These are phyloP conservation scores for Nigrospora oryzae DNA, from an alignment of 2,329 filamentous ascomycete genomes.

Conservation along the genomic window DNA sequence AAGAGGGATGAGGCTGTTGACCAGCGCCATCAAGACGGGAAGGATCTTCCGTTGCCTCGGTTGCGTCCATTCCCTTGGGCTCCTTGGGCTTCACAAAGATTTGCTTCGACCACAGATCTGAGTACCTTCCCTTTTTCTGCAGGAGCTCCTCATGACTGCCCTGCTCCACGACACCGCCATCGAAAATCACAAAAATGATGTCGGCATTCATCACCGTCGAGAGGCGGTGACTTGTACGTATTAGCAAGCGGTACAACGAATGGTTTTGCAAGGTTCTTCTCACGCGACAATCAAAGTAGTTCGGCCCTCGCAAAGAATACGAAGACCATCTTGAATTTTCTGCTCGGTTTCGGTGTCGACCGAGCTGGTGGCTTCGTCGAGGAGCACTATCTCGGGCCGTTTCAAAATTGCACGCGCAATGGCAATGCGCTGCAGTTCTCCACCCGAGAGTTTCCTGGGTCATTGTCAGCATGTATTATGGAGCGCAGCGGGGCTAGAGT, in stretches of 20 bases:
- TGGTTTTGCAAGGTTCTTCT: constrained; percentile 24
- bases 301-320: constrained; percentile 47
- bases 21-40: constrained; percentile 26
- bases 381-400: constrained; percentile 64
- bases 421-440: constrained; percentile 58
- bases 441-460: constrained; percentile 51
- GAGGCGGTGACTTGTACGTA: constrained; percentile 46
- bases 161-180: constrained; percentile 55
- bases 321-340: constrained; percentile 55
- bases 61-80: constrained; percentile 16
- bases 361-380: constrained; percentile 71
- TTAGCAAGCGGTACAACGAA: constrained; percentile 6
- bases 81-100: constrained; percentile 44
- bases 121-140: constrained; percentile 50
- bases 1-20: constrained; percentile 2
- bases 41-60: constrained; percentile 7
- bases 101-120: constrained; percentile 58
- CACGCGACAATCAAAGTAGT: constrained; percentile 61
- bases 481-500: no score
- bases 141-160: constrained; percentile 54
- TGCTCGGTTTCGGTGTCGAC: constrained; percentile 65
- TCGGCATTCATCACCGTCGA: constrained; percentile 66
- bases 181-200: constrained; percentile 55
- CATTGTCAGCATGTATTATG: constrained; percentile 5
- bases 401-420: constrained; percentile 67